Evolutionary conservation across 768 basidiomycete genomes (phyloP), one percentile per base, ranked within the genome.

Genomic region (Solioccasus polychromus): DNA sequence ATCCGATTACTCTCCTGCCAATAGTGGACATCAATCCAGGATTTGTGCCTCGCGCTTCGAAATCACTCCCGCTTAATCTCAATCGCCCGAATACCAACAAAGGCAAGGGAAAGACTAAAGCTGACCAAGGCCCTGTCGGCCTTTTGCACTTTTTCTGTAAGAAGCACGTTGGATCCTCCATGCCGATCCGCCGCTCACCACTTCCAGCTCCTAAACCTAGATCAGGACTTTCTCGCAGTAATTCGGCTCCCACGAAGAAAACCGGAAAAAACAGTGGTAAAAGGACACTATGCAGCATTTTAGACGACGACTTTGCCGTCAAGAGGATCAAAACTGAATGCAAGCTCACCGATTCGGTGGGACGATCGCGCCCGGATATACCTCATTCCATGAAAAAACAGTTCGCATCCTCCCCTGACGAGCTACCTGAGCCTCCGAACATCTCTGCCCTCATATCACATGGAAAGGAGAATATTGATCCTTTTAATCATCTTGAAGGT

Each of bases 21-120:
- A 90, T 95, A 74, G 64, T 73, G 23, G 93, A 96, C 60, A 90
- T 91, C 66, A 82, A 88, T 57, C 82, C 86, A 12, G 57, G 60
- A 8, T 88, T 77, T 61, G 58, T 68, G 35, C 86, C 88, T 43
- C 66, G 75, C 66, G 61, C 67, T 4, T 64, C 76, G 49, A 83
- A 77, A 59, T 58, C 71, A 44, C 62, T 66, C 43, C 67, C 70
- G 22, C 58, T 68, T 44, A 41, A 66, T 44, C 39, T 57, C 48
- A 55, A 61, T 19, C 57, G 52, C 28, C 46, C 57, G 18, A 53
- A 50, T 32, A 61, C 57, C 50, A 56, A 57, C 44, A 80, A 73
- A 54, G 70, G 66, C 26, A 83, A 82, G 58, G 75, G 68, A 22
- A 81, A 77, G 60, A 67, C 62, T 64, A 42, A 57, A 50, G 36